Percentiles rank a stretch among this genome's conserved stretches.
These are phyloP conservation scores for Evansstolkia leycettana DNA, from an alignment of 495 filamentous ascomycete genomes.

Conservation along the genomic window DNA sequence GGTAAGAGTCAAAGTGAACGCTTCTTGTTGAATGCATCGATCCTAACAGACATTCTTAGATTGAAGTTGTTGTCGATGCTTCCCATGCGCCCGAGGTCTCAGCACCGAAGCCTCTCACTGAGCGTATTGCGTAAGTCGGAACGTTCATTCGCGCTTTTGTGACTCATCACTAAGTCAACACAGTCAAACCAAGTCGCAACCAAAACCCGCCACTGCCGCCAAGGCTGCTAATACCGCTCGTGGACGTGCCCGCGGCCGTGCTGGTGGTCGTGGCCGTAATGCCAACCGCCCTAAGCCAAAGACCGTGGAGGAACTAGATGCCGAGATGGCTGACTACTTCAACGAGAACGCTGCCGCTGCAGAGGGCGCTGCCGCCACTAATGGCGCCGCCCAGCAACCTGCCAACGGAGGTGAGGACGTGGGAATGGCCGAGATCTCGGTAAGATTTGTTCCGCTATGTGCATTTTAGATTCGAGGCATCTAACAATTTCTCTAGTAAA, in stretches of 20 bases:
- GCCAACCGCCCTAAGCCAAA: slow-evolving; percentile 64
- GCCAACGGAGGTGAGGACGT: slow-evolving; percentile 29
- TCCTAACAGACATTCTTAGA: slow-evolving; percentile 42
- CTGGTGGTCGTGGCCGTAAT: slow-evolving; percentile 36
- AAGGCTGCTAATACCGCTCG: slow-evolving; percentile 38
- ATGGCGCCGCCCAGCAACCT: slow-evolving; percentile 23
- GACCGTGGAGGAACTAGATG: slow-evolving; percentile 83
- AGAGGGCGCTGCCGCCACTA: slow-evolving; percentile 28
- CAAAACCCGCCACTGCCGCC: slow-evolving; percentile 68
- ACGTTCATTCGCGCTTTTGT: neutral
- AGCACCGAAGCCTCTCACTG: slow-evolving; percentile 62
- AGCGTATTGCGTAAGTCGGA: slow-evolving; percentile 62
- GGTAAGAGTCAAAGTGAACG: slow-evolving; percentile 38
- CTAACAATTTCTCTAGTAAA: no score
- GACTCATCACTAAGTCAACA: slow-evolving; percentile 6
- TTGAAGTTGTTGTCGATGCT: slow-evolving; percentile 80
- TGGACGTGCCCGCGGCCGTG: slow-evolving; percentile 36
- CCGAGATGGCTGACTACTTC: slow-evolving; percentile 91
- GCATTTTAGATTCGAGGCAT: no score
- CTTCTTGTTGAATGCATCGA: slow-evolving; percentile 6
- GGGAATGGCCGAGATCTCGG: slow-evolving; percentile 44
- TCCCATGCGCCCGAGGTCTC: slow-evolving; percentile 53
- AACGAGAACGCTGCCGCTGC: slow-evolving; percentile 26
- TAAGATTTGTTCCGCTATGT: slow-evolving; percentile 13
- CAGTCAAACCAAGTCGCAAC: slow-evolving; percentile 59